phyloP scores from a whole-genome alignment of 192 early-diverging fungal genomes.

The Backusella tuberculispora region DNA sequence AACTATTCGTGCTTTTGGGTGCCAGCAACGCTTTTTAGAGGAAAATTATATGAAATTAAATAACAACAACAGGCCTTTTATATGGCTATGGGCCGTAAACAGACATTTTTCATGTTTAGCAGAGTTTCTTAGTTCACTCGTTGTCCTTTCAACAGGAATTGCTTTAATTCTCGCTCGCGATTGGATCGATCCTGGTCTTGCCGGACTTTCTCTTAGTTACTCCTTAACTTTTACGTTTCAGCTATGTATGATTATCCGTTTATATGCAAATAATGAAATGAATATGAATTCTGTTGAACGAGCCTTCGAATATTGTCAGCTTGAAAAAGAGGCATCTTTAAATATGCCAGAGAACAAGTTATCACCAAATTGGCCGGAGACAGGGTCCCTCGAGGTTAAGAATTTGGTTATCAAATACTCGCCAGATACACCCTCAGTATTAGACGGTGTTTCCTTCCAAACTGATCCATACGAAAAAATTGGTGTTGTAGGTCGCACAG shows the following conservation, averaged over 20 bases:
- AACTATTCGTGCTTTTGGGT: conserved; percentile 86
- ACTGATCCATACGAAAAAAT: conserved; percentile 46
- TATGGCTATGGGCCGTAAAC: conserved; percentile 81
- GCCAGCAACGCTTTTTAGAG: conserved; percentile 63
- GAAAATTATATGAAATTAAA: conserved; percentile 48
- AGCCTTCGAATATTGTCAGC: conserved; percentile 73
- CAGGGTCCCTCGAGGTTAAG: conserved; percentile 38
- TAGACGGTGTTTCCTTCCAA: conserved; percentile 48
- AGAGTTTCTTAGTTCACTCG: conserved; percentile 72
- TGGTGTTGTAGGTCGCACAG: conserved; percentile 57
- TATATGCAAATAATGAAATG: conserved; percentile 83
- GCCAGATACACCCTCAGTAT: conserved; percentile 46
- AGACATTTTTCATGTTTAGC: conserved; percentile 83
- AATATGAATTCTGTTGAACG: conserved; percentile 88
- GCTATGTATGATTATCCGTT: conserved; percentile 78
- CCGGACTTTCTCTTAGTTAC: conserved; percentile 83
- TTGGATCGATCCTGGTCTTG: conserved; percentile 78
- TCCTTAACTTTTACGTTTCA: conserved; percentile 80
- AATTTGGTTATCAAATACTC: conserved; percentile 42
- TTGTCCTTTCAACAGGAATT: conserved; percentile 68
- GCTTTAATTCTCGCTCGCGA: conserved; percentile 54
- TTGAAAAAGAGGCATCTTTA: conserved; percentile 74
- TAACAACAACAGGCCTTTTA: conserved; percentile 80
- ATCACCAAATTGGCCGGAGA: conserved; percentile 36
- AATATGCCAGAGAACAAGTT: not conserved